Conservation (phyloP, 129 eudicot species). For the Calendula officinalis region DNA sequence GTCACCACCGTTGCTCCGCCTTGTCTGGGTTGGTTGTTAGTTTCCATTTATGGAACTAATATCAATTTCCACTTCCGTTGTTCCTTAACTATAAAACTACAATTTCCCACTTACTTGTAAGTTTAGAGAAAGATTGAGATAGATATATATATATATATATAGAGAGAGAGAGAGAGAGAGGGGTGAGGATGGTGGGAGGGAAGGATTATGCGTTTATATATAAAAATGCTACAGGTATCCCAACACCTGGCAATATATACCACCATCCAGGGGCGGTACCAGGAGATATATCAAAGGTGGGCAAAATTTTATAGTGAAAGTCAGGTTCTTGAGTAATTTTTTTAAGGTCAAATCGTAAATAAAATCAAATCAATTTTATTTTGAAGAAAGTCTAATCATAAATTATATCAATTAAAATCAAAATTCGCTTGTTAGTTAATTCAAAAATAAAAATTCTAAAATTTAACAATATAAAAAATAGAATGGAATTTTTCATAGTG, state of each 20-base stretch:
- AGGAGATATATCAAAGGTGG: no score
- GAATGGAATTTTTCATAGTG: no score
- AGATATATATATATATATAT: neutral
- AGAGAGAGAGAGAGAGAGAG: constrained; percentile 8
- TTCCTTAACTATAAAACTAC: constrained; percentile 15
- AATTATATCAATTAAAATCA: no score
- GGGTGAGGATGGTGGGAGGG: constrained; percentile 23
- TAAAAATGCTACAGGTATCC: constrained; percentile 13
- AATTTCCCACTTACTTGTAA: constrained; percentile 16
- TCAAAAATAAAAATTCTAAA: no score
- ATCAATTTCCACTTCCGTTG: neutral
- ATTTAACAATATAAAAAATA: no score
- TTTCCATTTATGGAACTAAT: constrained; percentile 29
- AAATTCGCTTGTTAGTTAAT: no score
- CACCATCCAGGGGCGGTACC: no score
- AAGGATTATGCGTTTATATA: constrained; percentile 30
- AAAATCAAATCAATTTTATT: no score
- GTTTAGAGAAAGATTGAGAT: neutral
- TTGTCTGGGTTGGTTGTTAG: constrained; percentile 12
- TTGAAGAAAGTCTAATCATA: no score
- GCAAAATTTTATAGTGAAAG: no score
- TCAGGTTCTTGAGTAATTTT: no score
- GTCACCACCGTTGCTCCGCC: constrained; percentile 23
- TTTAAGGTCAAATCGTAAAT: no score
- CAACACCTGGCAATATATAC: constrained; percentile 37